Evolutionary conservation across 495 filamentous ascomycete genomes (phyloP).

Genomic region (Penicillium maclennaniae): DNA sequence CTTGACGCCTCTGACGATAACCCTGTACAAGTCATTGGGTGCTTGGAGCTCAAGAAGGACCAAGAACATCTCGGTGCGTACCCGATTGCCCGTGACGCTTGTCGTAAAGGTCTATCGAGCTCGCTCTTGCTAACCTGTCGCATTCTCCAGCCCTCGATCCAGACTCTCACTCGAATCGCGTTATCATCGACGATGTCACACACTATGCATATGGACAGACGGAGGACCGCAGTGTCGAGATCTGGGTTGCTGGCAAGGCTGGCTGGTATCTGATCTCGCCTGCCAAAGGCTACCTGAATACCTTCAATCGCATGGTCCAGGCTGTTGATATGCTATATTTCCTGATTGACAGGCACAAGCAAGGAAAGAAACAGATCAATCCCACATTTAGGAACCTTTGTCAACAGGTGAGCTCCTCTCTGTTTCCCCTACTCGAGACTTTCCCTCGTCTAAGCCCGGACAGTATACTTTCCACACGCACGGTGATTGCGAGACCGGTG

Average conservation of each 20-base stretch:
- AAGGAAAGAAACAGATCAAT: constrained; percentile 35
- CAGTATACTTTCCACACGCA: constrained; percentile 44
- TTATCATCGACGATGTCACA: constrained; percentile 60
- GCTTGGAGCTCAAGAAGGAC: constrained; percentile 45
- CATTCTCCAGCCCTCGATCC: constrained; percentile 39
- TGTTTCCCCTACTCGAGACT: background rate
- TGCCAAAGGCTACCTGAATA: constrained; percentile 53
- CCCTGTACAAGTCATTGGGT: constrained; percentile 54
- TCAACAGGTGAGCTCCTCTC: constrained; percentile 37
- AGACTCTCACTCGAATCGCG: constrained; percentile 46
- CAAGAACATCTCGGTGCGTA: constrained; percentile 41
- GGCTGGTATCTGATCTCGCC: constrained; percentile 77
- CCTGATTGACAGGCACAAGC: constrained; percentile 49
- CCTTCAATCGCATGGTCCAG: constrained; percentile 64
- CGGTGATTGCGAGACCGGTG: constrained; percentile 41
- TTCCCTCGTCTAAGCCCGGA: constrained; percentile 9
- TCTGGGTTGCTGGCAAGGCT: constrained; percentile 75
- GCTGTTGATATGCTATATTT: constrained; percentile 69
- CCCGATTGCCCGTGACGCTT: constrained; percentile 5
- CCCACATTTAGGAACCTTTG: constrained; percentile 40
- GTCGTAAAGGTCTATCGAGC: constrained; percentile 15
- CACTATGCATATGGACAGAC: constrained; percentile 69
- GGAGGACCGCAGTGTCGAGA: constrained; percentile 52
- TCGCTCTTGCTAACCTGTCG: constrained; percentile 25
- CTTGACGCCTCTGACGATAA: constrained; percentile 49